These are phyloP conservation scores for Sapria himalayana DNA, from an alignment of 345 rosid species.

Conservation along the genomic window DNA sequence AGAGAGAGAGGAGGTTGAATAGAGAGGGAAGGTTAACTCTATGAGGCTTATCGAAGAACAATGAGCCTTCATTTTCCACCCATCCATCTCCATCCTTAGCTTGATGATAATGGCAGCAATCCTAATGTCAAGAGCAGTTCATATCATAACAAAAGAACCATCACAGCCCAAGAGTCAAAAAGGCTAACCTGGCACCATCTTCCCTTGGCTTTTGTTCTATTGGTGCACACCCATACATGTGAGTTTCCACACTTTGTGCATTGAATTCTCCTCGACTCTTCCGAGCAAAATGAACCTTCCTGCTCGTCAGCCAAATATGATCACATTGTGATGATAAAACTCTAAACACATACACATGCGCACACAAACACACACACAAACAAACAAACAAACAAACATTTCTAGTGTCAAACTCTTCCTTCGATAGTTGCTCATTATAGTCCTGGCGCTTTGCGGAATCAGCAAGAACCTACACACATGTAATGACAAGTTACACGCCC, in stretches of 20 bases:
- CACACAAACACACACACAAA: background rate
- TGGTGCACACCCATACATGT: slow-evolving; percentile 94
- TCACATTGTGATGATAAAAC: background rate
- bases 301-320: slow-evolving; percentile 9
- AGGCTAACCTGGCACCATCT: slow-evolving; percentile 91
- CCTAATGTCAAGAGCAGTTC: slow-evolving; percentile 24
- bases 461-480: slow-evolving; percentile 47
- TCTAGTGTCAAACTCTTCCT: slow-evolving; percentile 53
- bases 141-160: slow-evolving; percentile 6
- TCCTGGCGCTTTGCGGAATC: slow-evolving; percentile 71
- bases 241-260: slow-evolving; percentile 85
- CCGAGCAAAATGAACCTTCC: slow-evolving; percentile 40
- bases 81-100: slow-evolving; percentile 99
- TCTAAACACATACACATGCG: background rate
- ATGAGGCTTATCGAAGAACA: slow-evolving; percentile 59
- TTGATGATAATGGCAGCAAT: slow-evolving; percentile 90
- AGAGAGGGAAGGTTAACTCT: slow-evolving; percentile 21
- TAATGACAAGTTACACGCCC: slow-evolving; percentile 2
- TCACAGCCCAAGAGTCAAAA: background rate
- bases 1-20: background rate
- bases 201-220: slow-evolving; percentile 60
- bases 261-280: slow-evolving; percentile 90
- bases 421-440: slow-evolving; percentile 76
- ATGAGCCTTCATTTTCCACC: slow-evolving; percentile 87
- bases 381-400: slow-evolving; percentile 27